phyloP scores from a whole-genome alignment of 1,284 basidiomycete genomes.

The Athelia psychrophila region DNA sequence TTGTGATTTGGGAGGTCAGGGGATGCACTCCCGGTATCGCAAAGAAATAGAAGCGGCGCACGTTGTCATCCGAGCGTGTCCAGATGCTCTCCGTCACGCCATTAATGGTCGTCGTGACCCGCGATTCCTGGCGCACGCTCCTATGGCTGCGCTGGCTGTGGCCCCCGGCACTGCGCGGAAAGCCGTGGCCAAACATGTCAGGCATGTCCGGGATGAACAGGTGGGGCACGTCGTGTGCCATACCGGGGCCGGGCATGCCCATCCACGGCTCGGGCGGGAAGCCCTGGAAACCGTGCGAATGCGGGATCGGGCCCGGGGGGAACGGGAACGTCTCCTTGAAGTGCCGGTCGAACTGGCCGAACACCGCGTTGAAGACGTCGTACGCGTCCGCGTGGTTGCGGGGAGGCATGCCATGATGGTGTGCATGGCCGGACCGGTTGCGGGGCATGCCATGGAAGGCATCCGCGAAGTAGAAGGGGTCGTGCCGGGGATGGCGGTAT shows the following conservation, averaged over 20 bases:
- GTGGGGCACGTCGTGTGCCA: not conserved
- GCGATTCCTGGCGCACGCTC: conserved; percentile 35
- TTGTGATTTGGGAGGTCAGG: conserved; percentile 8
- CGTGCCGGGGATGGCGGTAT: conserved; percentile 24
- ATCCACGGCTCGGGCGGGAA: not conserved
- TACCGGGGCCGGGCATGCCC: not conserved
- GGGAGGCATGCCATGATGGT: conserved; percentile 21
- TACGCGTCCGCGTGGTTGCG: conserved; percentile 57
- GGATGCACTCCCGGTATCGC: conserved; percentile 6
- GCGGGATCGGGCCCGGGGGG: conserved; percentile 4
- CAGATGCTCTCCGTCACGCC: conserved; percentile 61
- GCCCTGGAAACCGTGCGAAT: no score
- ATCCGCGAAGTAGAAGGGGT: conserved; percentile 22
- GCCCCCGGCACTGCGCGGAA: not conserved
- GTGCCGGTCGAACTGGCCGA: conserved; percentile 44
- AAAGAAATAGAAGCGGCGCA: conserved; percentile 25
- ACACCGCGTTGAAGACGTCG: conserved; percentile 64
- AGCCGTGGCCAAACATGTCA: not conserved
- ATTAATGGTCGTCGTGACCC: conserved; percentile 52
- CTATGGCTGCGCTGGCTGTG: not conserved
- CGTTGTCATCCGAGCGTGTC: conserved; percentile 54
- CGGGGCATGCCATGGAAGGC: conserved; percentile 25
- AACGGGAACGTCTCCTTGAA: conserved; percentile 11
- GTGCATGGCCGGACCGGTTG: conserved; percentile 17
- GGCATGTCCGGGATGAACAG: not conserved